Conservation (phyloP, 306 rosid species). For the Prunus mume region DNA sequence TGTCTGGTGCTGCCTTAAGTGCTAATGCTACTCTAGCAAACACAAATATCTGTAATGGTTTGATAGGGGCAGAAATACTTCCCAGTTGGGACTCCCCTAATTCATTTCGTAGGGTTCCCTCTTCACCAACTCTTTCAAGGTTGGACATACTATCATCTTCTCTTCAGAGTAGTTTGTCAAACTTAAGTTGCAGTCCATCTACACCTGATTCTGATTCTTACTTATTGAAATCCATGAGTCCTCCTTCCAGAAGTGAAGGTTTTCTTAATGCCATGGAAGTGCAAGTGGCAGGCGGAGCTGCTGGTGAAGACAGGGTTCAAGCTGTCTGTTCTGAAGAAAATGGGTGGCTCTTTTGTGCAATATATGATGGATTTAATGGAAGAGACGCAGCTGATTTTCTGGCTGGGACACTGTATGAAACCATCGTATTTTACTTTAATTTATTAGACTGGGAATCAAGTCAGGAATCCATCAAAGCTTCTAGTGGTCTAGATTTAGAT, state of each 20-base stretch:
- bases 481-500: constrained; percentile 28
- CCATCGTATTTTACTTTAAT: constrained; percentile 60
- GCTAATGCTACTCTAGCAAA: constrained; percentile 95
- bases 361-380: constrained; percentile 96
- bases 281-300: constrained; percentile 99
- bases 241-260: constrained; percentile 64
- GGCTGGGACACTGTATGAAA: constrained; percentile 90
- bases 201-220: constrained; percentile 68
- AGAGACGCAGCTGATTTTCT: constrained; percentile 98
- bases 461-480: constrained; percentile 33
- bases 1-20: constrained; percentile 96
- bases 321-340: constrained; percentile 98
- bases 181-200: constrained; percentile 83
- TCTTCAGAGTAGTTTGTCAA: constrained; percentile 69
- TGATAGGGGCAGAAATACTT: constrained; percentile 86
- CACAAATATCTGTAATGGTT: constrained; percentile 93
- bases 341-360: constrained; percentile 97
- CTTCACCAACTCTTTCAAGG: constrained; percentile 72
- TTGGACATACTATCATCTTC: constrained; percentile 79
- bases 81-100: constrained; percentile 96
- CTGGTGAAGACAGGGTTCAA: constrained; percentile 99
- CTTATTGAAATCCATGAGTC: constrained; percentile 46
- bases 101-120: constrained; percentile 80
- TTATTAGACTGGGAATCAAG: constrained; percentile 57
- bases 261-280: constrained; percentile 75